Conservation (phyloP, 2,329 filamentous ascomycete species). For the Phialocephala sp. region DNA sequence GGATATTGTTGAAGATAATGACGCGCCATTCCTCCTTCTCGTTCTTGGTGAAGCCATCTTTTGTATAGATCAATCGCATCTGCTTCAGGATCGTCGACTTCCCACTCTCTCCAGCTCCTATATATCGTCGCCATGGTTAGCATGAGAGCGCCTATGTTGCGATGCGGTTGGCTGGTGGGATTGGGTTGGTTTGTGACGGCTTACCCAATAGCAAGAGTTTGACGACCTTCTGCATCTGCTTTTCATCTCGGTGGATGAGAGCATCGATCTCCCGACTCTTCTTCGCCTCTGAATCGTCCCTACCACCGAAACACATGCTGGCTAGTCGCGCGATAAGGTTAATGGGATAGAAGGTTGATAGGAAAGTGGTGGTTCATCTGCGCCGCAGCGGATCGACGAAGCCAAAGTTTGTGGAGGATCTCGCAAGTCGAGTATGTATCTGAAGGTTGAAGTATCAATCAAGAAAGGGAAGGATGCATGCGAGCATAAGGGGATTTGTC, state of each 20-base stretch:
- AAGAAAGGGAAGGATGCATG: slow-evolving; percentile 23
- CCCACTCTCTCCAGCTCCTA: slow-evolving; percentile 92
- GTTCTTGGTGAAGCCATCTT: slow-evolving; percentile 80
- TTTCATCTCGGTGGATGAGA: slow-evolving; percentile 84
- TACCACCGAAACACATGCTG: slow-evolving; percentile 69
- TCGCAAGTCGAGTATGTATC: slow-evolving; percentile 11
- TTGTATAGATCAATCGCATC: slow-evolving; percentile 97
- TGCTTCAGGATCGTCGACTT: slow-evolving; percentile 98
- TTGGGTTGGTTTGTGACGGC: slow-evolving; percentile 40
- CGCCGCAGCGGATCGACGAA: slow-evolving; percentile 21
- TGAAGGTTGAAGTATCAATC: slow-evolving; percentile 18
- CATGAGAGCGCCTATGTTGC: slow-evolving; percentile 5
- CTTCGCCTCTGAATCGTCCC: slow-evolving; percentile 53
- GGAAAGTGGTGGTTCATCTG: slow-evolving; percentile 11
- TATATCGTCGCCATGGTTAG: slow-evolving; percentile 29
- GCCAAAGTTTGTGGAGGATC: slow-evolving; percentile 6
- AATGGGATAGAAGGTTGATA: slow-evolving; percentile 1
- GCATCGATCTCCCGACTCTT: slow-evolving; percentile 83
- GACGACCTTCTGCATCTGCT: slow-evolving; percentile 83
- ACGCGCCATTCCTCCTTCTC: slow-evolving; percentile 94
- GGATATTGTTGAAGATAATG: slow-evolving; percentile 93
- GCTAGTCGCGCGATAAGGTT: slow-evolving; percentile 30
- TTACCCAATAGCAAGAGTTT: slow-evolving; percentile 92
- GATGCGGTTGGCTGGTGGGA: slow-evolving; percentile 14
- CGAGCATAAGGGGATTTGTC: slow-evolving; percentile 22